A percentile compares a stretch with the other conserved stretches of the same genome.
These are phyloP conservation scores for Quercus gilva DNA, from an alignment of 306 rosid species.

Conservation along the genomic window DNA sequence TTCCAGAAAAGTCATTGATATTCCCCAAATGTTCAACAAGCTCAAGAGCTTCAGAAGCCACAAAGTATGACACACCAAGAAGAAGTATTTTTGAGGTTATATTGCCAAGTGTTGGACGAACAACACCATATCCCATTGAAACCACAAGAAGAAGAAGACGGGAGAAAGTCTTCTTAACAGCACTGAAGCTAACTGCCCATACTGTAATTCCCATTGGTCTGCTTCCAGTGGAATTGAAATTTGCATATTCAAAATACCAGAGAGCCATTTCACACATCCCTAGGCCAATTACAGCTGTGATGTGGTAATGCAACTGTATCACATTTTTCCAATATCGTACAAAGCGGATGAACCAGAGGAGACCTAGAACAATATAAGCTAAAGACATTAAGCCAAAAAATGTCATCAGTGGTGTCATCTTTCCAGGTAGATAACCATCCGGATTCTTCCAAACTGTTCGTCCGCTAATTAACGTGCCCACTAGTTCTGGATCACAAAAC, in stretches of 20 bases:
- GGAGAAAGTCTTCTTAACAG: conserved; percentile 65
- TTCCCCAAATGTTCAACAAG: conserved; percentile 76
- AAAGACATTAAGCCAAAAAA: conserved; percentile 70
- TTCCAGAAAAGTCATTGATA: conserved; percentile 70
- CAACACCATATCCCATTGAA: conserved; percentile 71
- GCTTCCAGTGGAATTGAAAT: conserved; percentile 68
- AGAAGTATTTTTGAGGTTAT: conserved; percentile 53
- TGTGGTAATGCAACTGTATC: conserved; percentile 69
- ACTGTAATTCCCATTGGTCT: conserved; percentile 68
- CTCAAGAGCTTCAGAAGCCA: conserved; percentile 73
- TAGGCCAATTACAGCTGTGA: conserved; percentile 69
- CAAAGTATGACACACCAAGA: conserved; percentile 59
- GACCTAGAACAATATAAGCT: conserved; percentile 64
- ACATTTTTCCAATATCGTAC: conserved; percentile 62
- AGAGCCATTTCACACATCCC: conserved; percentile 85
- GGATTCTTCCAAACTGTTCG: conserved; percentile 82
- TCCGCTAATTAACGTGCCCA: conserved; percentile 53
- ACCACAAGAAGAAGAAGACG: conserved; percentile 72
- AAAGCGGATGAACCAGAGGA: conserved; percentile 68
- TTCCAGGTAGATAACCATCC: conserved; percentile 71
- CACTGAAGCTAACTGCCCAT: conserved; percentile 66
- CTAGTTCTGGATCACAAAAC: conserved; percentile 78
- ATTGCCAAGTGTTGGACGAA: conserved; percentile 67
- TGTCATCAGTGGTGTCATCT: conserved; percentile 68
- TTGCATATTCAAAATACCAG: conserved; percentile 74